Base-by-base conservation (phyloP, 2,329 filamentous ascomycete species). In the Trichoderma sp. region DNA sequence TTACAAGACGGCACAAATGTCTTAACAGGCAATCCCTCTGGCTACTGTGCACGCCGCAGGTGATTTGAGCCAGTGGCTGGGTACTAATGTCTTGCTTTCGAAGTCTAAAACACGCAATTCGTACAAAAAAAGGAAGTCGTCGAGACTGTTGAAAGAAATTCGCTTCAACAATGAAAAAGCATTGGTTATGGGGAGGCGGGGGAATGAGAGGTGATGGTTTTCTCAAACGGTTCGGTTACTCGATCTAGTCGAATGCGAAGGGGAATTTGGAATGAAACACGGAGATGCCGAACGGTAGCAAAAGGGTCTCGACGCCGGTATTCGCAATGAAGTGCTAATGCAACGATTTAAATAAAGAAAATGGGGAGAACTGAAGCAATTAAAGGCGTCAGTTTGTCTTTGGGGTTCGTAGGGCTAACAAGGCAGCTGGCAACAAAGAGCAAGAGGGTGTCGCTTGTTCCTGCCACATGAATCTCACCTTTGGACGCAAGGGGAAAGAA, bases 391-490 rank as follows among this genome's bases (percentile, higher is more conserved):
- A 70, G 67, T 43, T 70, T 61, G 57, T 39, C 28, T 34, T 28
- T 5, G 57, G 15, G 15, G 15, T 32, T 43, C 43, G 57, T 34
- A 53, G 47, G 39, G 32, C 64, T 34, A 51, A 21, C 28, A 7
- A 18, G 28, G 32, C n/a, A 32, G 28, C n/a, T 70, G 51, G 32
- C 47, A 43, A 43, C 39, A 43, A n/a, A n/a, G 36, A 39, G 34
- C 14, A 63, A 24, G 57, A 66, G 51, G 51, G 60, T 18, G 30
- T 18, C 47, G 30, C 28, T 39, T 30, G 65, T n/a, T 72, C 53
- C 36, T 68, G 53, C 65, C 51, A 39, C 39, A 62, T 26, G 34
- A 47, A 51, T 69, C 72, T 72, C 66, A 73, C 72, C 66, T 72
- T 60, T 56, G 68, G 63, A 68, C 57, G 64, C 30, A 70, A 70